A percentile compares a stretch with the other conserved stretches of the same genome.
phyloP scores from a whole-genome alignment of 176 grass and related monocot species.

The Triticum turgidum region DNA sequence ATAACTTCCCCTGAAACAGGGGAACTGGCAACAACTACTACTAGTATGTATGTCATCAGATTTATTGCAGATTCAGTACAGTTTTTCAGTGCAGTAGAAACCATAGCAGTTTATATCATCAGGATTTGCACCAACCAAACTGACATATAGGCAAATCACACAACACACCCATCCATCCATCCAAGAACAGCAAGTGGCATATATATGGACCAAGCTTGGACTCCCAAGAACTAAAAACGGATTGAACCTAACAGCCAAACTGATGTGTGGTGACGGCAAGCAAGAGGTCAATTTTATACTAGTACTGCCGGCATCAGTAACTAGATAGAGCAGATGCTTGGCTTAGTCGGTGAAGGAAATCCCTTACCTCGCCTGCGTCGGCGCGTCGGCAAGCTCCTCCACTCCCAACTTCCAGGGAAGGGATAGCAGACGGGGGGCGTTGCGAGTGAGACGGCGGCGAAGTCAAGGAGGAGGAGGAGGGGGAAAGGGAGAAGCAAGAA shows the following conservation, averaged over 20 bases:
- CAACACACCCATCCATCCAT: neutral
- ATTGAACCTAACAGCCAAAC: no score
- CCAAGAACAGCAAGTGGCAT: neutral
- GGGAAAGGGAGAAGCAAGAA: neutral
- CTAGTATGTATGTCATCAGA: neutral
- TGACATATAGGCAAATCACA: neutral
- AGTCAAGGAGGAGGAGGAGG: constrained; percentile 5
- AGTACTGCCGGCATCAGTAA: neutral
- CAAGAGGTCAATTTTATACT: neutral
- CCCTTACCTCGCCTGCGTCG: neutral
- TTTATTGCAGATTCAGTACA: neutral
- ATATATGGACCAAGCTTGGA: neutral
- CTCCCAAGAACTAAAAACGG: no score
- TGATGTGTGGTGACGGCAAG: no score
- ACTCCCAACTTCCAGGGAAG: neutral
- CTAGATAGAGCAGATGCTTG: neutral
- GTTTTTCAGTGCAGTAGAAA: no score
- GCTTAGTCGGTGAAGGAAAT: neutral
- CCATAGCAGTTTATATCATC: no score
- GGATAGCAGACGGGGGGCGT: neutral
- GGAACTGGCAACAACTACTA: neutral
- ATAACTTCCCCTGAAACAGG: neutral
- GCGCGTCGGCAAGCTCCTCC: neutral
- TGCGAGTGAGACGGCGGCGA: neutral
- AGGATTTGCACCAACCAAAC: neutral